Conservation (phyloP, 2,329 filamentous ascomycete genomes). For the Alternaria sp. region DNA sequence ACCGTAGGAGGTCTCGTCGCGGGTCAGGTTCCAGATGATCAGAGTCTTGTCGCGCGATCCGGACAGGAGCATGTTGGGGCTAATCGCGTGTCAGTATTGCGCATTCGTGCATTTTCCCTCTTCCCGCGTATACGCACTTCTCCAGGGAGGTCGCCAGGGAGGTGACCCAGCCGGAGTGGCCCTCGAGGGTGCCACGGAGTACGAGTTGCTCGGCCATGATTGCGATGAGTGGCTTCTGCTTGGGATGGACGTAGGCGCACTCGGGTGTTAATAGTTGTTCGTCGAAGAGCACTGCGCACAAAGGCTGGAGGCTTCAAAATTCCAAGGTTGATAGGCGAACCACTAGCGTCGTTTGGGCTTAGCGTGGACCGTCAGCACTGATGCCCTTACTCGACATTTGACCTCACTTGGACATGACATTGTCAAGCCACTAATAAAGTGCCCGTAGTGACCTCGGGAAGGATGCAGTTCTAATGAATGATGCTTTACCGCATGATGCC, state of each 20-base stretch:
- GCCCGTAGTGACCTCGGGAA: neutral
- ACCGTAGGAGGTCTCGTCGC: slow-evolving; percentile 96
- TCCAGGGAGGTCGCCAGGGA: slow-evolving; percentile 97
- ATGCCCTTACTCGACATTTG: neutral
- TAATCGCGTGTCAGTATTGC: slow-evolving; percentile 50
- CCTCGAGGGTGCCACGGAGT: slow-evolving; percentile 96
- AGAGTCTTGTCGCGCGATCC: slow-evolving; percentile 97
- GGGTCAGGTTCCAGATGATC: slow-evolving; percentile 99
- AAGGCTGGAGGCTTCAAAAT: slow-evolving; percentile 12
- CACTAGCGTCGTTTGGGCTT: neutral
- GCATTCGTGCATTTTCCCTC: slow-evolving; percentile 14
- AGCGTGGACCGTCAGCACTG: neutral
- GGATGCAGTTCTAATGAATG: neutral
- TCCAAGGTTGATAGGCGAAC: slow-evolving; percentile 10
- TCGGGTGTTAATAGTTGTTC: slow-evolving; percentile 31
- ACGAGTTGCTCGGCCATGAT: slow-evolving; percentile 92
- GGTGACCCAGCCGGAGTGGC: slow-evolving; percentile 99
- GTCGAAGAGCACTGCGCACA: slow-evolving; percentile 14
- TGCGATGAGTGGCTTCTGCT: slow-evolving; percentile 46
- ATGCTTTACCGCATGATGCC: rapidly evolving
- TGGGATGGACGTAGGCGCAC: slow-evolving; percentile 41
- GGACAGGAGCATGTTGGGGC: slow-evolving; percentile 99
- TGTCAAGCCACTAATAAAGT: neutral
- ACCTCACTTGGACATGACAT: neutral
- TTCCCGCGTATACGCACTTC: slow-evolving; percentile 66